Evolutionary conservation across 1,139 yeast genomes (phyloP).

Genomic region (Yamadazyma friedrichii): DNA sequence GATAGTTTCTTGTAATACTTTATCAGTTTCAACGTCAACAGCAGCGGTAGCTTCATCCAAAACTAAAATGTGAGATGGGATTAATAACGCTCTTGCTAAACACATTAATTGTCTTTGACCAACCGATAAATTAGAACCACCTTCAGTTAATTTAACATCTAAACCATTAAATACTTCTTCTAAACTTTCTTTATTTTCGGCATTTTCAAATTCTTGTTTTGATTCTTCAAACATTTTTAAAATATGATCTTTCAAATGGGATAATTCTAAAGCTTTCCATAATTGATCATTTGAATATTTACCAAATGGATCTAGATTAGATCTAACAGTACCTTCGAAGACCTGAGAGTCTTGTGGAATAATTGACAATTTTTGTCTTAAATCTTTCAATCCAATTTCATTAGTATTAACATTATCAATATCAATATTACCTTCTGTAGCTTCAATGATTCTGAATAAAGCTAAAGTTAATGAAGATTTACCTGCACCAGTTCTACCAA

Average conservation of each 20-base stretch:
- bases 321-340: slow-evolving; percentile 85
- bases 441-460: slow-evolving; percentile 85
- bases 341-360: slow-evolving; percentile 98
- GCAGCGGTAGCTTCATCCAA: slow-evolving; percentile 98
- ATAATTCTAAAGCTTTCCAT: slow-evolving; percentile 82
- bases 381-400: slow-evolving; percentile 73
- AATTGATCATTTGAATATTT: slow-evolving; percentile 69
- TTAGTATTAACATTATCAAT: slow-evolving; percentile 75
- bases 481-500: slow-evolving; percentile 97
- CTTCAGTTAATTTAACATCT: slow-evolving; percentile 68
- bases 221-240: slow-evolving; percentile 49
- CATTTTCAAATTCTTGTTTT: slow-evolving; percentile 24
- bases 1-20: slow-evolving; percentile 82
- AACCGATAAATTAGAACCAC: slow-evolving; percentile 84
- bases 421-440: slow-evolving; percentile 62
- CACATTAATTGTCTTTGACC: slow-evolving; percentile 94
- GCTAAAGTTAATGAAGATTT: slow-evolving; percentile 90
- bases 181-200: slow-evolving; percentile 12
- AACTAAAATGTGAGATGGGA: slow-evolving; percentile 74
- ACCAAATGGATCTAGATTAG: slow-evolving; percentile 84
- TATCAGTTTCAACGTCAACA: slow-evolving; percentile 93
- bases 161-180: slow-evolving; percentile 32
- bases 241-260: slow-evolving; percentile 81
- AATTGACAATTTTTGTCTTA: slow-evolving; percentile 82
- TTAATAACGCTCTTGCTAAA: slow-evolving; percentile 81